phyloP scores from a whole-genome alignment of 2,329 filamentous ascomycete species.

The Davidsoniella virescens region DNA sequence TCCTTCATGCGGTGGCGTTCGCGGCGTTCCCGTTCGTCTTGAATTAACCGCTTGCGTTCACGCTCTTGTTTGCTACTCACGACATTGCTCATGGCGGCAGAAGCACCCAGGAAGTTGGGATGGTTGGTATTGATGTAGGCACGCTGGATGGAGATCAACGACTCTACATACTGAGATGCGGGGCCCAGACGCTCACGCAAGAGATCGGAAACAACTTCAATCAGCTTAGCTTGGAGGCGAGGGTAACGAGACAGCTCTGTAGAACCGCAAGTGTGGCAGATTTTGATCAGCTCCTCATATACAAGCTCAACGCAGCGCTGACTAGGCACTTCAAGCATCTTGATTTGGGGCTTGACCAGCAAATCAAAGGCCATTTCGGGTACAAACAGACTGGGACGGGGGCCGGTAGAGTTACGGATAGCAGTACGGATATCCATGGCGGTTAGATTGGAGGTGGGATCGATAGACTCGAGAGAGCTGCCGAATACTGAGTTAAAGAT shows the following conservation, averaged over 20 bases:
- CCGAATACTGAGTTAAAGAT: conserved; percentile 99
- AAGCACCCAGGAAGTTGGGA: conserved; percentile 92
- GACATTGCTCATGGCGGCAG: conserved; percentile 92
- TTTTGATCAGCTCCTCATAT: conserved; percentile 98
- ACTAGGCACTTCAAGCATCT: conserved; percentile 83
- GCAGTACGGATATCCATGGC: conserved; percentile 91
- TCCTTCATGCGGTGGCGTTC: conserved; percentile 75
- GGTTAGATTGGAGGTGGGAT: conserved; percentile 88
- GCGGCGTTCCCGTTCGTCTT: conserved; percentile 73
- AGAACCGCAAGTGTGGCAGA: conserved; percentile 95
- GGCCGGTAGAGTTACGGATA: conserved; percentile 94
- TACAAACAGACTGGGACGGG: conserved; percentile 87
- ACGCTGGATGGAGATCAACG: conserved; percentile 88
- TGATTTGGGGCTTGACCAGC: conserved; percentile 95
- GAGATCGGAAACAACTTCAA: conserved; percentile 93
- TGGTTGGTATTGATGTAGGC: conserved; percentile 99
- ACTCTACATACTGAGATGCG: conserved; percentile 81
- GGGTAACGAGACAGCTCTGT: conserved; percentile 87
- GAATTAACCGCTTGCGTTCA: conserved; percentile 63
- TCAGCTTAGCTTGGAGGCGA: conserved; percentile 85
- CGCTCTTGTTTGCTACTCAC: conserved; percentile 90
- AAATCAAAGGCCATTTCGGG: conserved; percentile 96
- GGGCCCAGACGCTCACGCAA: conserved; percentile 83
- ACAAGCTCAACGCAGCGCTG: conserved; percentile 95
- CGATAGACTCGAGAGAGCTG: conserved; percentile 87